phyloP scores from a whole-genome alignment of 2,329 filamentous ascomycete genomes.

The Didymella exigua region DNA sequence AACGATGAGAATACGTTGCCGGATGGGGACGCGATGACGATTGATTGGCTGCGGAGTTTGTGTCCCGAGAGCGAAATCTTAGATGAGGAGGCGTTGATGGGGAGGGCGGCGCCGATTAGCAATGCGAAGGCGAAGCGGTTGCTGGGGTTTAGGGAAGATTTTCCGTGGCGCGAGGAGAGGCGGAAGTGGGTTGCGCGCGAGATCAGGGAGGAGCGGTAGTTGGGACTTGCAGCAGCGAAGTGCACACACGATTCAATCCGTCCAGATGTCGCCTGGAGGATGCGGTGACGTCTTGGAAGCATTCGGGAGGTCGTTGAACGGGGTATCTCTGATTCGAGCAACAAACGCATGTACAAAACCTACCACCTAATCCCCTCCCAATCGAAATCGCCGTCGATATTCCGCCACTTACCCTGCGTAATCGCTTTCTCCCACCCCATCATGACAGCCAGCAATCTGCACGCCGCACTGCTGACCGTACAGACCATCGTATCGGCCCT shows the following conservation, averaged over 20 bases:
- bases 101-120: constrained; percentile 60
- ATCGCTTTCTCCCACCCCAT: constrained; percentile 73
- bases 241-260: too few species aligned
- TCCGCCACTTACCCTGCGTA: constrained; percentile 68
- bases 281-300: background rate
- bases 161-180: constrained; percentile 54
- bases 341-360: background rate
- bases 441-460: constrained; percentile 80
- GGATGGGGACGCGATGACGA: constrained; percentile 46
- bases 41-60: constrained; percentile 56
- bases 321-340: constrained; percentile 5
- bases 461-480: constrained; percentile 70
- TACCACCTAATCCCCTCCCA: constrained; percentile 49
- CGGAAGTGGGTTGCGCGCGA: constrained; percentile 4
- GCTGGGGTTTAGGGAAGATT: constrained; percentile 62
- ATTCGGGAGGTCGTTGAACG: background rate
- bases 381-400: constrained; percentile 60
- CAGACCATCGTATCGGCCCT: constrained; percentile 75
- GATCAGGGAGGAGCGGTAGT: background rate
- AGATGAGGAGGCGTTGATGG: constrained; percentile 57
- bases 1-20: constrained; percentile 62
- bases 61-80: constrained; percentile 58
- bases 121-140: constrained; percentile 64
- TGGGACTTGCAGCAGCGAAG: background rate
- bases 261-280: background rate